Evolutionary conservation across 2,329 filamentous ascomycete genomes (phyloP).

Genomic region (Cercospora sojina): DNA sequence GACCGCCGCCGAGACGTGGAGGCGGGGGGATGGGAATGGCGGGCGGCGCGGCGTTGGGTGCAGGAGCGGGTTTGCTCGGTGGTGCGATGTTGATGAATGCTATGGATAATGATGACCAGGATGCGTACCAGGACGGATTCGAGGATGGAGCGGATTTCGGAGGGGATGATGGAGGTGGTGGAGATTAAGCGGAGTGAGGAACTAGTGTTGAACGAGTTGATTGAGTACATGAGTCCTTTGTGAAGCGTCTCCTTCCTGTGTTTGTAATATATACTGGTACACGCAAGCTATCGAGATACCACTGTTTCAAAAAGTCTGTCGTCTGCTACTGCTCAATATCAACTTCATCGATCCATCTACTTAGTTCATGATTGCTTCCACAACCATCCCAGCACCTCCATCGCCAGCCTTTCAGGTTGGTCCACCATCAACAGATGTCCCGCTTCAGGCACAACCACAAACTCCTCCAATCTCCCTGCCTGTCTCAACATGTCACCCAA

Average conservation of each 20-base stretch:
- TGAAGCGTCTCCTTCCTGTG: neutral
- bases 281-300: neutral
- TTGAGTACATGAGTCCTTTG: neutral
- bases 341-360: neutral
- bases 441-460: slow-evolving; percentile 42
- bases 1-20: slow-evolving; percentile 46
- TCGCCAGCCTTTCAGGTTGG: slow-evolving; percentile 42
- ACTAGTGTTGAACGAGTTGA: neutral
- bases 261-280: neutral
- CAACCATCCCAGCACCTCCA: slow-evolving; percentile 43
- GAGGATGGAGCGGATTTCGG: slow-evolving; percentile 38
- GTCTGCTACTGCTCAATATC: neutral
- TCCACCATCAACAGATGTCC: slow-evolving; percentile 51
- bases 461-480: slow-evolving; percentile 35
- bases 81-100: slow-evolving; percentile 68
- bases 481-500: slow-evolving; percentile 37
- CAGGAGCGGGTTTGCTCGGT: slow-evolving; percentile 78
- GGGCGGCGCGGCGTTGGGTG: slow-evolving; percentile 73
- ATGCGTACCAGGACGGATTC: slow-evolving; percentile 46
- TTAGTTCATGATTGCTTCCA: neutral
- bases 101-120: slow-evolving; percentile 54
- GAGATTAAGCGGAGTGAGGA: slow-evolving; percentile 23
- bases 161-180: slow-evolving; percentile 38
- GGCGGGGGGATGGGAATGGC: slow-evolving; percentile 62
- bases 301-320: neutral